A percentile compares a stretch with the other conserved stretches of the same genome.
phyloP scores from a whole-genome alignment of 2,329 filamentous ascomycete species.

The Xylaria digitata region DNA sequence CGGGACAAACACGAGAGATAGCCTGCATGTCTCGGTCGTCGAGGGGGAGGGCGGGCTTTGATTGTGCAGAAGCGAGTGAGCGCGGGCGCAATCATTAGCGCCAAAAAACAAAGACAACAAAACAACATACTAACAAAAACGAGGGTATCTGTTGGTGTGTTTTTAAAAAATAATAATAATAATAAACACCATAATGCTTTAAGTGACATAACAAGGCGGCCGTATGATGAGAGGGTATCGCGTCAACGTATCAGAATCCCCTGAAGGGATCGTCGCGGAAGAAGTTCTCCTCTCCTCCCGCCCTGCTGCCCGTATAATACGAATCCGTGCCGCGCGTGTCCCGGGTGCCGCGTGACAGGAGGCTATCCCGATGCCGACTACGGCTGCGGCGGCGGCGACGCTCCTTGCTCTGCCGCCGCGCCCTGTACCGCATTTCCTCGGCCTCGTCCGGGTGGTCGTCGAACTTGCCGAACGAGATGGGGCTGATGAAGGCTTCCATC shows the following conservation, averaged over 20 bases:
- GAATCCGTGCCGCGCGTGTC: slow-evolving; percentile 61
- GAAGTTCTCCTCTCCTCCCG: slow-evolving; percentile 66
- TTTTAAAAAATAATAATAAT: too few species aligned
- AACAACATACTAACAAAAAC: slow-evolving; percentile 21
- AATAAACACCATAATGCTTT: slow-evolving; percentile 7
- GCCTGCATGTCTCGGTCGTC: slow-evolving; percentile 5
- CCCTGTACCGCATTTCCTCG: slow-evolving; percentile 61
- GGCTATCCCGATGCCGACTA: slow-evolving; percentile 65
- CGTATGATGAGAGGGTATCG: background rate
- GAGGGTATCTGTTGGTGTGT: slow-evolving; percentile 34
- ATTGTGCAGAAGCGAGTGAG: too few species aligned
- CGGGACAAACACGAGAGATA: slow-evolving; percentile 16
- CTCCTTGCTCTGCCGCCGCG: slow-evolving; percentile 67
- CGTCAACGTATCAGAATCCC: slow-evolving; percentile 64
- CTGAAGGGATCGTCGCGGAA: slow-evolving; percentile 71
- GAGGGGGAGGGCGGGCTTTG: slow-evolving; percentile 3
- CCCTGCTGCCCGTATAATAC: slow-evolving; percentile 59
- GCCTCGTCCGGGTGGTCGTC: slow-evolving; percentile 61
- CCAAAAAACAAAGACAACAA: slow-evolving; percentile 3
- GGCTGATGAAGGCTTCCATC: slow-evolving; percentile 95
- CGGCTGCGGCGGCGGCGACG: slow-evolving; percentile 63
- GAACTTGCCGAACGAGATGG: slow-evolving; percentile 62
- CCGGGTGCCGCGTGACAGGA: slow-evolving; percentile 51
- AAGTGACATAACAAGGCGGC: background rate
- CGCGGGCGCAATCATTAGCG: background rate